These are phyloP conservation scores for Phoenix roebelenii DNA, from an alignment of 176 grass and related monocot species.

Conservation along the genomic window DNA sequence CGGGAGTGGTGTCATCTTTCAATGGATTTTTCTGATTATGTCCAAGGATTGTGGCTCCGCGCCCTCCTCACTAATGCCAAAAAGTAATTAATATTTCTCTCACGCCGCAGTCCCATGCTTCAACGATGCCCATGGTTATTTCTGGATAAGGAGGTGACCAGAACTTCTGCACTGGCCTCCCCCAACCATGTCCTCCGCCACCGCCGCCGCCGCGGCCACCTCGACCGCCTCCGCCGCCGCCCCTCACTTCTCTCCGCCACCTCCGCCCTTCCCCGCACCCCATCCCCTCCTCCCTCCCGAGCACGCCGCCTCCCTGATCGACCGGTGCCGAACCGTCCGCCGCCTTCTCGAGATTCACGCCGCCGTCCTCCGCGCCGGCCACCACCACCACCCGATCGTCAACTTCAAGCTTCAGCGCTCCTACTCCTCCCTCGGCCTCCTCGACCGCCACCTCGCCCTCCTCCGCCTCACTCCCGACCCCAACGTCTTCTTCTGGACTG, in stretches of 20 bases:
- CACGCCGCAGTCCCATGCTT: too few species aligned
- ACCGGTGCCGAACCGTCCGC: slow-evolving; percentile 29
- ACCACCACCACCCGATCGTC: slow-evolving; percentile 41
- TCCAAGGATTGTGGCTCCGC: too few species aligned
- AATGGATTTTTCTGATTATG: too few species aligned
- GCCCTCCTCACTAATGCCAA: too few species aligned
- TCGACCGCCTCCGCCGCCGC: slow-evolving; percentile 1
- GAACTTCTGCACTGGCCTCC: too few species aligned
- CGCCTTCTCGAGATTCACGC: slow-evolving; percentile 58
- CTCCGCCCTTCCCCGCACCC: neutral
- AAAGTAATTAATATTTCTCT: too few species aligned
- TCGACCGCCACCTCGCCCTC: slow-evolving; percentile 44
- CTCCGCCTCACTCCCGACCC: slow-evolving; percentile 46
- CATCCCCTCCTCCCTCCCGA: slow-evolving; percentile 17
- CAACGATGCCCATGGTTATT: too few species aligned
- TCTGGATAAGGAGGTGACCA: neutral
- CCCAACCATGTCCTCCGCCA: slow-evolving; percentile 1
- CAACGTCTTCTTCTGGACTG: slow-evolving; percentile 63
- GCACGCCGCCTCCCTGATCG: slow-evolving; percentile 36
- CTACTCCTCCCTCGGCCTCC: slow-evolving; percentile 44
- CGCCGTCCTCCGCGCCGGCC: slow-evolving; percentile 35
- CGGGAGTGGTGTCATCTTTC: too few species aligned
- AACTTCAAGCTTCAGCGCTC: slow-evolving; percentile 69
- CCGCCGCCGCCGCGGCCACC: slow-evolving; percentile 1
- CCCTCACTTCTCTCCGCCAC: neutral